phyloP scores from a whole-genome alignment of 495 filamentous ascomycete species.

The Aspergillus sparsus region DNA sequence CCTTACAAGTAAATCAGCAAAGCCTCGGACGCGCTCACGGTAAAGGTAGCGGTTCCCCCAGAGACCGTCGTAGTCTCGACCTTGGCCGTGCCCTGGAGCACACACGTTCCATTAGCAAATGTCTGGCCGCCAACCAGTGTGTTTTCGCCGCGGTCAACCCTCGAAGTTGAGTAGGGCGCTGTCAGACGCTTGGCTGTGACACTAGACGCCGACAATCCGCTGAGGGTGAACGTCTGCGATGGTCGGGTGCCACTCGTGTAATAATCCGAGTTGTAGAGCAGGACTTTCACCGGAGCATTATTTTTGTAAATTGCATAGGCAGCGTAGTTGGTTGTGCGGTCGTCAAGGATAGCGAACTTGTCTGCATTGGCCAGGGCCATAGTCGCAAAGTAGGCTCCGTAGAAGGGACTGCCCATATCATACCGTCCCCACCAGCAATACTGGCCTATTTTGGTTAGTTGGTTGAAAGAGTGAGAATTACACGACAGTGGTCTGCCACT shows the following conservation, averaged over 20 bases:
- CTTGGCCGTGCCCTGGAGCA: conserved; percentile 42
- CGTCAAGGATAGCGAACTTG: conserved; percentile 53
- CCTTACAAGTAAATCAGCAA: conserved; percentile 52
- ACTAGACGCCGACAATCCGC: conserved; percentile 38
- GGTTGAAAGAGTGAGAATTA: neutral
- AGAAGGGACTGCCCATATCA: conserved; percentile 58
- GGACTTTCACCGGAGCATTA: conserved; percentile 36
- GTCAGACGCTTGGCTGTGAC: conserved; percentile 57
- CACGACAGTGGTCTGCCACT: conserved; percentile 1
- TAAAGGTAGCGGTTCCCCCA: conserved; percentile 49
- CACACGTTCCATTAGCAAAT: conserved; percentile 56
- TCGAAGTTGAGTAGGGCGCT: conserved; percentile 47
- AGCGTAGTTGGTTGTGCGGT: conserved; percentile 49
- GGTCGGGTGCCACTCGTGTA: conserved; percentile 48
- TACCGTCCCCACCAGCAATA: conserved; percentile 64
- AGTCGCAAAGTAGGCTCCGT: conserved; percentile 57
- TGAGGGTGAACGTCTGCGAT: conserved; percentile 48
- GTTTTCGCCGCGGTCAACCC: conserved; percentile 49
- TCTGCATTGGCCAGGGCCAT: conserved; percentile 53
- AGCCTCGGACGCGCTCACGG: conserved; percentile 55
- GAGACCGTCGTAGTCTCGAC: conserved; percentile 41
- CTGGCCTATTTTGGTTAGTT: conserved; percentile 36
- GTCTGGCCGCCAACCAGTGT: conserved; percentile 55
- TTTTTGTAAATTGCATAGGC: conserved; percentile 54
- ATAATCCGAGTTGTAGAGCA: conserved; percentile 63